Evolutionary conservation across 2,329 filamentous ascomycete genomes (phyloP).

Genomic region (Dryadomyces quercivorus): DNA sequence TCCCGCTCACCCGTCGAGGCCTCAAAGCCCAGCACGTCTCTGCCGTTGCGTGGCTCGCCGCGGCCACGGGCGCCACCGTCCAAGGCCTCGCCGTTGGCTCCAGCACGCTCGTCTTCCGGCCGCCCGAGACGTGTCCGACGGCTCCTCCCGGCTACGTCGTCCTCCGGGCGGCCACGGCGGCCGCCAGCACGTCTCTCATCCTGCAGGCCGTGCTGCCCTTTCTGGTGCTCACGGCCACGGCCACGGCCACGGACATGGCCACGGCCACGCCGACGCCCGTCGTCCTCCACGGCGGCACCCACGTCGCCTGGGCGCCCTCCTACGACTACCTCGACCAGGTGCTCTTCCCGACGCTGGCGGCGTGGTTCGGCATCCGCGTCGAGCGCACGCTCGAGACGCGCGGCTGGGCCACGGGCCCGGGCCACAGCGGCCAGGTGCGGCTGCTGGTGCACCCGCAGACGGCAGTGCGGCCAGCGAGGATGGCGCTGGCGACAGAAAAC

Average conservation of each 20-base stretch:
- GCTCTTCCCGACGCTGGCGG: conserved; percentile 39
- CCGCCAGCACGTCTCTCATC: conserved; percentile 43
- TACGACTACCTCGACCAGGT: conserved; percentile 53
- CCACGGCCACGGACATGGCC: conserved; percentile 6
- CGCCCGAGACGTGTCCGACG: conserved; percentile 12
- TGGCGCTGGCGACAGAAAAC: too few species aligned
- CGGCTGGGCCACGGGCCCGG: conserved; percentile 33
- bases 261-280: conserved; percentile 18
- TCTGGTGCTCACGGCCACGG: conserved; percentile 30
- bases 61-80: conserved; percentile 36
- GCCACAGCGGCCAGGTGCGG: conserved; percentile 27
- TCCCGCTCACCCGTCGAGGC: conserved; percentile 24
- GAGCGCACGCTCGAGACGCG: conserved; percentile 31
- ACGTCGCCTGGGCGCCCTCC: conserved; percentile 43
- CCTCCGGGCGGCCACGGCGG: conserved; percentile 29
- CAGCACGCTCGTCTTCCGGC: conserved; percentile 34
- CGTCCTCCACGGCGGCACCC: conserved; percentile 45
- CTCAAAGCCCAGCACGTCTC: conserved; percentile 50
- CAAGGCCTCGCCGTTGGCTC: conserved; percentile 39
- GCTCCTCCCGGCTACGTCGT: conserved; percentile 5
- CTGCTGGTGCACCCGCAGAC: conserved; percentile 26
- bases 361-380: conserved; percentile 34
- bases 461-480: not conserved
- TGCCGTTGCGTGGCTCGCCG: conserved; percentile 39
- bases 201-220: conserved; percentile 50